These are phyloP conservation scores for Didymella keratinophila DNA, from an alignment of 2,329 filamentous ascomycete genomes.

Conservation along the genomic window DNA sequence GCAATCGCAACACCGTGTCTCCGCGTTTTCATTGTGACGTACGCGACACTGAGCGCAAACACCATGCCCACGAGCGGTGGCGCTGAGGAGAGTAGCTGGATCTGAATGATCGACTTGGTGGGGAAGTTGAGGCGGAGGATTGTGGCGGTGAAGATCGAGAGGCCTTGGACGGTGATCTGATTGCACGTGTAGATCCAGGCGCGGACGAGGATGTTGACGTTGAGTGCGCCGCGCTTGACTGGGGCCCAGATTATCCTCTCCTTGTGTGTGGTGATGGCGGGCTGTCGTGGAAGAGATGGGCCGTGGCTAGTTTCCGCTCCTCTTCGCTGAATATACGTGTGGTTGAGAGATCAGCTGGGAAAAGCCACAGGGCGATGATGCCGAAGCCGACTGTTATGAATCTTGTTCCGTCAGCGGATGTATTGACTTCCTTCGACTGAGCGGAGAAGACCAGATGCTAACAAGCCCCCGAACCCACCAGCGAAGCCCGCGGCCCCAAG, in stretches of 20 bases:
- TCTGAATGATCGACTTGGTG: neutral
- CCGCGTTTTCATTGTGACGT: conserved; percentile 5
- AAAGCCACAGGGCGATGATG: neutral
- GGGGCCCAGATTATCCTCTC: neutral
- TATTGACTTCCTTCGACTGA: neutral
- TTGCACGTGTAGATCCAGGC: conserved; percentile 10
- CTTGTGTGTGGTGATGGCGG: neutral
- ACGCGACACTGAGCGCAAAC: neutral
- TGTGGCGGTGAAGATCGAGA: conserved; percentile 2
- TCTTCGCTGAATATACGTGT: neutral
- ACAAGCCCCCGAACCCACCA: conserved; percentile 1
- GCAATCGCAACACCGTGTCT: conserved; percentile 3
- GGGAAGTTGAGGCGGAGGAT: conserved; percentile 4
- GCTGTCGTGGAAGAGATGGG: neutral
- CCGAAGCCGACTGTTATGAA: conserved; percentile 2
- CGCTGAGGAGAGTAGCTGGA: conserved; percentile 1
- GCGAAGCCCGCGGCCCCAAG: conserved; percentile 1
- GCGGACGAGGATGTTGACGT: neutral
- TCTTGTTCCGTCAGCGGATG: neutral
- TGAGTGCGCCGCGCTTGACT: neutral
- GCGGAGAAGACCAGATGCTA: conserved; percentile 2
- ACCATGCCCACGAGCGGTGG: conserved; percentile 1
- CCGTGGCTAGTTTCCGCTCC: neutral
- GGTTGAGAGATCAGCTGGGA: neutral
- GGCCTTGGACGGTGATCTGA: conserved; percentile 4